A percentile compares a stretch with the other conserved stretches of the same genome.
phyloP scores from a whole-genome alignment of 805 yeast species.

The Spathaspora passalidarum region DNA sequence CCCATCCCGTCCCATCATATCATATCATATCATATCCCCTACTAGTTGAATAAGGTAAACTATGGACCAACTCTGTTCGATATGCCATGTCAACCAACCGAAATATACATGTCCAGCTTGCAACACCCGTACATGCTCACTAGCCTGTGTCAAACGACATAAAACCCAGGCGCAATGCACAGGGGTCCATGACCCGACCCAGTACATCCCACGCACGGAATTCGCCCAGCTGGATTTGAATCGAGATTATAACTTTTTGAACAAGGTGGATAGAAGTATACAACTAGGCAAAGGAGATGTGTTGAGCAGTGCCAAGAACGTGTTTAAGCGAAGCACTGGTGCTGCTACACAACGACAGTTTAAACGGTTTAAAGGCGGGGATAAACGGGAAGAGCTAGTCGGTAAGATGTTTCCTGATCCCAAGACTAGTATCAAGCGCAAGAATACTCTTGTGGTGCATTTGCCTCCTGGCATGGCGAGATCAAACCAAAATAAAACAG shows the following conservation, averaged over 20 bases:
- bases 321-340: conserved; percentile 28
- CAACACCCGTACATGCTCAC: conserved; percentile 59
- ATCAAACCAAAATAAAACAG: conserved; percentile 58
- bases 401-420: conserved; percentile 25
- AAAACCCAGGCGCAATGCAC: conserved; percentile 60
- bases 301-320: conserved; percentile 39
- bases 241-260: conserved; percentile 78
- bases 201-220: conserved; percentile 49
- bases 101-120: conserved; percentile 87
- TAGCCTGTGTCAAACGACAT: conserved; percentile 69
- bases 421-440: conserved; percentile 35
- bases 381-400: conserved; percentile 22
- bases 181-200: conserved; percentile 62
- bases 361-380: conserved; percentile 19
- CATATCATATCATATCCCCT: too few relatives aligned
- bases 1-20: too few relatives aligned
- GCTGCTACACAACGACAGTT: conserved; percentile 17
- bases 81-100: conserved; percentile 34
- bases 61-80: conserved; percentile 20
- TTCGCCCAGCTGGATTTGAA: conserved; percentile 49
- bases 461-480: conserved; percentile 78
- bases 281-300: conserved; percentile 56
- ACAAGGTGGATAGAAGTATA: conserved; percentile 56
- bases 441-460: conserved; percentile 64
- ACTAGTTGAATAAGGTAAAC: too few relatives aligned